Base-by-base conservation (phyloP, 441 rosid species). In the Populus hybrid region DNA sequence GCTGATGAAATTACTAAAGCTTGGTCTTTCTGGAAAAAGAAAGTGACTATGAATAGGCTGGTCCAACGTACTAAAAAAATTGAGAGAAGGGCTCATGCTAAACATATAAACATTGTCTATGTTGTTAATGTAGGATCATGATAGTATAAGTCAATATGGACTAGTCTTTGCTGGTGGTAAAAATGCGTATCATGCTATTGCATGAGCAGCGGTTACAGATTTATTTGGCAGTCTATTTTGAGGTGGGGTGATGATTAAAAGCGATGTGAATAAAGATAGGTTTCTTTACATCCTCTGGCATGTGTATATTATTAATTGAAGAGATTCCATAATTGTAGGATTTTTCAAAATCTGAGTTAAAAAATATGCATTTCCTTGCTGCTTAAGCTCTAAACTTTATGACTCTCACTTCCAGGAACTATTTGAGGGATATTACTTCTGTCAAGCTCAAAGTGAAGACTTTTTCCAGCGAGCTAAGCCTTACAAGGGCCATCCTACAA, bases 351-450 rank as follows among this genome's bases (percentile, higher is more conserved):
- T 38, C 12, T 69, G 57, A 35, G 50, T 36, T 42, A 28, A 54
- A 63, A 18, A 36, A 57, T 72, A 59, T 78, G n/a, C 69, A n/a
- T 77, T 59, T 34, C 57, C 10, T 63, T 68, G 35, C 11, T 65
- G 28, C 77, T 65, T 67, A 66, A 24, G 24, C 70, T 68, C 38
- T 54, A 14, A 14, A 54, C 65, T 10, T 70, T 75, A 32, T 72
- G 61, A 70, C 35, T 28, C 28, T 72, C 72, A 20, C 64, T 10
- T 78, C 32, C 84, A 95, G 97, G 99, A 95, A 83, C 91, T 95
- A 32, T 95, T 95, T 81, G 99, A 95, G 80, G 97, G 98, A 67
- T 89, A 91, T 87, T 95, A 95, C 90, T 95, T 95, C 79, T 95
- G 97, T 84, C 98, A 95, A 88, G 97, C 97, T 16, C 97, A 94